A percentile compares a stretch with the other conserved stretches of the same genome.
phyloP scores from a whole-genome alignment of 768 basidiomycete genomes.

The Pisolithus tinctorius region DNA sequence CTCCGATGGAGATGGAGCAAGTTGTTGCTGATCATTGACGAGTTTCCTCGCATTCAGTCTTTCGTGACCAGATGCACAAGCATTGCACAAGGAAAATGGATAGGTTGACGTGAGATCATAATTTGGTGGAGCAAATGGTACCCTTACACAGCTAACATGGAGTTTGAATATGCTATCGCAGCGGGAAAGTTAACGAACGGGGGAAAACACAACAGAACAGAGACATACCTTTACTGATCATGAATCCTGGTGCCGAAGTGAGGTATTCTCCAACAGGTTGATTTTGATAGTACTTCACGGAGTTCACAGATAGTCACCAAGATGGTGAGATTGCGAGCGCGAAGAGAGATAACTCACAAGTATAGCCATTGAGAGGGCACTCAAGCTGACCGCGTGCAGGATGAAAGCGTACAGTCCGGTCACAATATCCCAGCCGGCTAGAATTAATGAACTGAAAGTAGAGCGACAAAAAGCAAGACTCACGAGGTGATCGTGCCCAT shows the following conservation, averaged over 20 bases:
- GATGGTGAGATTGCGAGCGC: background rate
- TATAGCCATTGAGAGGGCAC: conserved; percentile 5
- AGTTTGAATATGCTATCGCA: conserved; percentile 16
- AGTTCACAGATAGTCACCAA: background rate
- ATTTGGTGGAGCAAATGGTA: background rate
- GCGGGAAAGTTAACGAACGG: background rate
- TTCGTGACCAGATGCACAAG: background rate
- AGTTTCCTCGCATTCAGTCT: conserved; percentile 6
- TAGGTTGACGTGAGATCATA: background rate
- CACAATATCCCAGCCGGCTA: background rate
- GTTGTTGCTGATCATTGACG: conserved; percentile 1
- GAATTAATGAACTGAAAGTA: background rate
- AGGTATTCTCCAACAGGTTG: background rate
- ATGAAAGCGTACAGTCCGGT: no score
- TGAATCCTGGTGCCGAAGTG: conserved; percentile 3
- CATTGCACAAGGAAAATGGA: background rate
- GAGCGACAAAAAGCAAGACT: background rate
- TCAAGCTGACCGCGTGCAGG: conserved; percentile 3
- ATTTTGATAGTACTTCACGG: conserved; percentile 12
- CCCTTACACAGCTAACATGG: conserved; percentile 20
- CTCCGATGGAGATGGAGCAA: conserved; percentile 2
- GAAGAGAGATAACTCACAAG: conserved; percentile 4
- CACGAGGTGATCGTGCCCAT: conserved; percentile 17
- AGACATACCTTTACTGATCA: conserved; percentile 12
- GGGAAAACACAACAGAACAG: background rate